Evolutionary conservation across 179 eudicot genomes (phyloP), one percentile per base, ranked within the genome.

Genomic region (Silene vulgaris): DNA sequence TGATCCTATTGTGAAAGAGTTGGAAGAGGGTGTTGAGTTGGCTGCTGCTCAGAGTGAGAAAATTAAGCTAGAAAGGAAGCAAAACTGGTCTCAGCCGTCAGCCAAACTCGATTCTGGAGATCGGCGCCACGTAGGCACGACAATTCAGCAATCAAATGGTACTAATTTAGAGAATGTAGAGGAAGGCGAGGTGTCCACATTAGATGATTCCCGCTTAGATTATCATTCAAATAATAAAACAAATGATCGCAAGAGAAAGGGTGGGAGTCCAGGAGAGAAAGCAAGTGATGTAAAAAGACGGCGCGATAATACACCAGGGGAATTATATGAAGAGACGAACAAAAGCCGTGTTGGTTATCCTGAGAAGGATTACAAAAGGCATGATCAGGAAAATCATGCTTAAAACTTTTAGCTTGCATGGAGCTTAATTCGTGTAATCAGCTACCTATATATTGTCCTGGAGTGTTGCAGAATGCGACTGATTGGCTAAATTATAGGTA

Each of bases 1-100:
- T 77, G 97, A 89, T 81, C 89, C 92, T 48, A 93, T 94, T 72
- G 79, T 90, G 80, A 85, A 89, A 74, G 90, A 92, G 80, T 74
- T 92, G 69, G 97, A 92, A 79, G 91, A 89, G 80, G 96, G 92
- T 65, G 87, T 92, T 68, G 97, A 90, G 78, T 75, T 94, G 83
- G 91, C 95, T 35, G 84, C 83, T 71, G 90, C 85, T 19, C 87
- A 86, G 84, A 88, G 81, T 69, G 89, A 88, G 80, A 89, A 50
- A 87, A 83, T 37, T 37, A 37, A 37, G 45, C 45, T 37, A 37
- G 45, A 37, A 37, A 37, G 45, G 45, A 37, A 37, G 45, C 45
- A 37, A 37, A 37, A 37, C 45, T 37, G 45, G 45, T 37, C 45
- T 37, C 45, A 37, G 9, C 45, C 7, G 45, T 37, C 45, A 37